phyloP scores from a whole-genome alignment of 345 rosid genomes.

The Corchorus olitorius region DNA sequence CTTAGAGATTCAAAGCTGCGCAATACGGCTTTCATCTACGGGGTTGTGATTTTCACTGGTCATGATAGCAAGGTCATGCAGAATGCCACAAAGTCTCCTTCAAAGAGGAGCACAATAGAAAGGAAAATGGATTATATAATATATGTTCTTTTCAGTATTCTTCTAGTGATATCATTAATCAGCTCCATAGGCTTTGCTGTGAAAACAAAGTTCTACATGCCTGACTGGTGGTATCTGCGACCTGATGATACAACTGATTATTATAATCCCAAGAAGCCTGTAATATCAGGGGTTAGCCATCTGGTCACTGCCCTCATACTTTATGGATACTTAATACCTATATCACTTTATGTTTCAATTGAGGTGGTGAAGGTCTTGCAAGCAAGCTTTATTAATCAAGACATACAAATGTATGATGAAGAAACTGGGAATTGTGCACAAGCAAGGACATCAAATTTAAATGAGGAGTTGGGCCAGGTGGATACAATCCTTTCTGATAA shows the following conservation, averaged over 20 bases:
- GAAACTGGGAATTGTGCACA: slow-evolving; percentile 81
- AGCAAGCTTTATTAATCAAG: slow-evolving; percentile 91
- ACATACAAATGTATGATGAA: slow-evolving; percentile 83
- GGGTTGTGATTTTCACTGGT: slow-evolving; percentile 85
- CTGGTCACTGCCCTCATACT: slow-evolving; percentile 91
- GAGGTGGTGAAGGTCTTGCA: slow-evolving; percentile 98
- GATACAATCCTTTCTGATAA: slow-evolving; percentile 97
- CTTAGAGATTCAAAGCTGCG: slow-evolving; percentile 97
- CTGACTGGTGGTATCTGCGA: slow-evolving; percentile 79
- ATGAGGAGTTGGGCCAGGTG: slow-evolving; percentile 98
- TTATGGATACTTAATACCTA: slow-evolving; percentile 96
- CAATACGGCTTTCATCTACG: slow-evolving; percentile 78
- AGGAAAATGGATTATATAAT: slow-evolving; percentile 91
- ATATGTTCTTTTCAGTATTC: slow-evolving; percentile 75
- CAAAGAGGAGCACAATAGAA: slow-evolving; percentile 85
- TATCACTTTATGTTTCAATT: slow-evolving; percentile 93
- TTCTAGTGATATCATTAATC: slow-evolving; percentile 64
- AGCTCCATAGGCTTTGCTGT: slow-evolving; percentile 91
- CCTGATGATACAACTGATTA: slow-evolving; percentile 50
- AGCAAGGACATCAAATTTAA: slow-evolving; percentile 95
- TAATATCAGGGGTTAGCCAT: slow-evolving; percentile 73
- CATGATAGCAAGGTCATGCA: slow-evolving; percentile 96
- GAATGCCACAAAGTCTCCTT: slow-evolving; percentile 84
- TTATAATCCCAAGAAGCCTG: slow-evolving; percentile 63
- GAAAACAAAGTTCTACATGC: slow-evolving; percentile 73